phyloP scores from a whole-genome alignment of 371 early-diverging fungal genomes.

The Syncephalastrum sp. region DNA sequence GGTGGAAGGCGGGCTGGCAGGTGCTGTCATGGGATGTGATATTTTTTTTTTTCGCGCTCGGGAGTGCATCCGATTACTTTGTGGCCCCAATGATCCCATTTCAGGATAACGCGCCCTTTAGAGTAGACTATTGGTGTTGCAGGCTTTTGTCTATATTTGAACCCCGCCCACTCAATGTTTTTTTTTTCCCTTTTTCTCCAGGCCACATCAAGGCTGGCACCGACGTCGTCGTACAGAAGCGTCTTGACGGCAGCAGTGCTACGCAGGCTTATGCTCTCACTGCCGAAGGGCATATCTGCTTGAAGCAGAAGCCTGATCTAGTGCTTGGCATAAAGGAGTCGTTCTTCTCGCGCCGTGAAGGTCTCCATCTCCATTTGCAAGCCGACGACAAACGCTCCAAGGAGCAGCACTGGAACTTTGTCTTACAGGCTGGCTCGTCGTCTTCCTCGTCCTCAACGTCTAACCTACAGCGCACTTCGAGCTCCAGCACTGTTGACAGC shows the following conservation, averaged over 20 bases:
- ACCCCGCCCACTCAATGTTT: not conserved
- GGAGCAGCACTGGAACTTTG: constrained; percentile 51
- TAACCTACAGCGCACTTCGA: constrained; percentile 11
- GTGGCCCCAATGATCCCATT: not conserved
- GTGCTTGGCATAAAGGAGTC: constrained; percentile 56
- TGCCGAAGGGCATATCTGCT: constrained; percentile 43
- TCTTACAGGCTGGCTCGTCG: constrained; percentile 30
- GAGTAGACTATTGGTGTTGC: not conserved
- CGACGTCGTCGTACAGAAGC: constrained; percentile 48
- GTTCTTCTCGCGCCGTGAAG: constrained; percentile 47
- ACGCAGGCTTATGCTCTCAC: constrained; percentile 37
- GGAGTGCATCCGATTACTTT: no score
- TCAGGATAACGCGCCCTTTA: constrained; percentile 3
- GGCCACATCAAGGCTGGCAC: constrained; percentile 47
- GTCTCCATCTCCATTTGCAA: constrained; percentile 47
- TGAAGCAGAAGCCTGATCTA: constrained; percentile 37
- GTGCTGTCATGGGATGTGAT: not conserved
- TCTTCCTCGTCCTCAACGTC: constrained; percentile 13
- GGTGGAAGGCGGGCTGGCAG: not conserved
- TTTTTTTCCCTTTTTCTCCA: constrained; percentile 11
- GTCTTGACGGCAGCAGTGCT: constrained; percentile 22
- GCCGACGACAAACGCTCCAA: constrained; percentile 39
- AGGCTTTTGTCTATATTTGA: no score
- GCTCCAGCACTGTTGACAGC: constrained; percentile 19
- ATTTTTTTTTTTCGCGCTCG: no score